Base-by-base conservation (phyloP, 2,329 filamentous ascomycete genomes). In the Botrytis deweyae region DNA sequence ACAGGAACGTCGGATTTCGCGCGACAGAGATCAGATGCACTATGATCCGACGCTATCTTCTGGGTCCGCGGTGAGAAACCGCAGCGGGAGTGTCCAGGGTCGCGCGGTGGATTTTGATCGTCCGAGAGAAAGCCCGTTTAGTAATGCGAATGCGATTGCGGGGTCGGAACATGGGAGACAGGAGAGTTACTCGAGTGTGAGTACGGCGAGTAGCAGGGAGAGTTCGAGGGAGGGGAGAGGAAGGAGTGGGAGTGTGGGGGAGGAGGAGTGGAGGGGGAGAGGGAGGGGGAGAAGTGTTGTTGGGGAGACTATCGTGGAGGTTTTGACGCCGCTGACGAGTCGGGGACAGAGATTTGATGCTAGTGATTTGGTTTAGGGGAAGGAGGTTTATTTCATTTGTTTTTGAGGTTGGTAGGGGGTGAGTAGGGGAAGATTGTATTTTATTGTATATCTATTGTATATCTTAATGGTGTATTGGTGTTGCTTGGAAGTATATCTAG, bases 91-190 rank as follows among this genome's bases (percentile, higher is more conserved):
- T 25, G 62, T 72, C 1, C 36, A 72, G 40, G 70, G 70, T 18
- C 46, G 70, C 14, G 38, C 62, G 9, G 70, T 72, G 22, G 29
- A 72, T 59, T 72, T 68, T 40, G 70, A 72, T 68, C 36, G 20
- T 5, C 38, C 46, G 49, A 61, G 70, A 52, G 63, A 72, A 29
- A 67, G 62, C 18, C 70, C 70, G 5, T 72, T 72, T 59, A 44
- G 70, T 9, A 68, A 68, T 58, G 20, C 36, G 0, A 42, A 58
- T 42, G 65, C 49, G 16, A 68, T 68, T 58, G 20, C 1, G 20
- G 25, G 14, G 3, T 20, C 46, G 18, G 16, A 68, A 46, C n/a
- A 44, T 5, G 8, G 8, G 14, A 64, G 62, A 29, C 14, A 29
- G 25, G 65, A 58, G 36, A 68, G 65, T 40, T 42, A 40, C 12